These are phyloP conservation scores for Yamadazyma atmosphaerica DNA, from an alignment of 1,139 yeast genomes.

Conservation along the genomic window DNA sequence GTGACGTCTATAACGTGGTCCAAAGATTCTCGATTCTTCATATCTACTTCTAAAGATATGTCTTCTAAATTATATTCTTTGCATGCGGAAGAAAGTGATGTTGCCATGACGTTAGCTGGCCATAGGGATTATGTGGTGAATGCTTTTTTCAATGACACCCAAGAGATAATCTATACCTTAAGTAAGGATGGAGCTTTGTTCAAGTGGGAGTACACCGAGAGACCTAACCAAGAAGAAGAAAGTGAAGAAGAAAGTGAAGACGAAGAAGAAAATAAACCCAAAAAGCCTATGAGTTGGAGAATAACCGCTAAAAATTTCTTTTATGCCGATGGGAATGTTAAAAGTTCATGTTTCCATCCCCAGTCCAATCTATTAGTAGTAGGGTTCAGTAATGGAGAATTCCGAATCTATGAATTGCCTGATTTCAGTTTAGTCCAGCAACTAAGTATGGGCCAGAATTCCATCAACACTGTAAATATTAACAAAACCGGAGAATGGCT, in stretches of 20 bases:
- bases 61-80: constrained; percentile 86
- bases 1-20: constrained; percentile 86
- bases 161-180: constrained; percentile 85
- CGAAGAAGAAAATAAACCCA: constrained; percentile 17
- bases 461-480: constrained; percentile 77
- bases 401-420: constrained; percentile 83
- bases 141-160: constrained; percentile 83
- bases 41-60: constrained; percentile 87
- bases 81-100: constrained; percentile 69
- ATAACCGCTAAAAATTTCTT: constrained; percentile 78
- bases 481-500: constrained; percentile 94
- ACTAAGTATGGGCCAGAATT: constrained; percentile 88
- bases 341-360: constrained; percentile 84
- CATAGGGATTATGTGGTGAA: constrained; percentile 86
- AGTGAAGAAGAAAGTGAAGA: constrained; percentile 36
- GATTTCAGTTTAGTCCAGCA: constrained; percentile 78
- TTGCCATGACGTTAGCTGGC: constrained; percentile 86
- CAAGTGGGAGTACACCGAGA: constrained; percentile 80
- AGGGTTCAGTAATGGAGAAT: constrained; percentile 91
- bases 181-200: constrained; percentile 95
- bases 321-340: constrained; percentile 68
- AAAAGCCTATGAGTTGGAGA: constrained; percentile 64
- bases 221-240: constrained; percentile 39
- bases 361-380: constrained; percentile 70
- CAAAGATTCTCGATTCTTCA: constrained; percentile 79